These are phyloP conservation scores for Neopestalotiopsis sp. DNA, from an alignment of 2,329 filamentous ascomycete species.

Conservation along the genomic window DNA sequence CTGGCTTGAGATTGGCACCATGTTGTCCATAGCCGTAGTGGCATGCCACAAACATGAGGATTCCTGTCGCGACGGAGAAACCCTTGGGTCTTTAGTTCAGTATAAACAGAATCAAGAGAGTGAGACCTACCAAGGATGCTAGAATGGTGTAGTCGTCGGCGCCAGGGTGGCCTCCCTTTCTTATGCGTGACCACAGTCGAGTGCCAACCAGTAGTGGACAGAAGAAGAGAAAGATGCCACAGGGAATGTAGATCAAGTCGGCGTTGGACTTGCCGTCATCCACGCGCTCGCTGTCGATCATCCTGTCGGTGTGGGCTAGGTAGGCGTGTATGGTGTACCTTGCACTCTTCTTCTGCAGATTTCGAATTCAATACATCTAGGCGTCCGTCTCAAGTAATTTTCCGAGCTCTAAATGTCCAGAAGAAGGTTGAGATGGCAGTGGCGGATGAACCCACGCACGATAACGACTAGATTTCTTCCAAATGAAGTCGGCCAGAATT, in stretches of 20 bases:
- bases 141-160: constrained; percentile 36
- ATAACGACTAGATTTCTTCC: neutral
- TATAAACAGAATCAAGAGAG: neutral
- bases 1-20: constrained; percentile 21
- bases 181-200: constrained; percentile 33
- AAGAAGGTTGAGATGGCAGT: too few species aligned
- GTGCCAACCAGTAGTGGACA: constrained; percentile 32
- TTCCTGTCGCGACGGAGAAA: constrained; percentile 30
- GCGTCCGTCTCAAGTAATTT: too few species aligned
- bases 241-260: constrained; percentile 29
- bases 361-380: too few species aligned
- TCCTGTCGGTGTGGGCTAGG: neutral
- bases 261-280: constrained; percentile 24
- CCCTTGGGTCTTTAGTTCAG: constrained; percentile 21
- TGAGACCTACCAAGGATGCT: constrained; percentile 25
- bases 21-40: constrained; percentile 36
- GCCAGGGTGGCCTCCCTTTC: constrained; percentile 29
- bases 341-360: too few species aligned
- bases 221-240: constrained; percentile 29
- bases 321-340: too few species aligned
- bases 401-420: too few species aligned
- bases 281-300: neutral
- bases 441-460: too few species aligned
- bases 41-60: constrained; percentile 32
- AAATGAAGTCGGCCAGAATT: neutral